Evolutionary conservation across 176 grass and related monocot species (phyloP).

Genomic region (Bolboschoenus planiculmis): DNA sequence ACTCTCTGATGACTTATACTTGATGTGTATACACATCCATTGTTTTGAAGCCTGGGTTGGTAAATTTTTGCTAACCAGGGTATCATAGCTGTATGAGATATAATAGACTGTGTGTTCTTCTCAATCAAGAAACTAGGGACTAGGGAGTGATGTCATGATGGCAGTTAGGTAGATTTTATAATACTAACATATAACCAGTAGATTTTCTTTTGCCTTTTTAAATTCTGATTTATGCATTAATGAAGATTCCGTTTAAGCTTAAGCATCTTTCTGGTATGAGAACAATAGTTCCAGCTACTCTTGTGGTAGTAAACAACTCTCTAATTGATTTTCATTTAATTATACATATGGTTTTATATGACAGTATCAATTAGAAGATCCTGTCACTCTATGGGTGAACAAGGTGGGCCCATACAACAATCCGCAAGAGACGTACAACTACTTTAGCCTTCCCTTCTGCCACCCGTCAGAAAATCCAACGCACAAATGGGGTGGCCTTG

Average conservation of each 20-base stretch:
- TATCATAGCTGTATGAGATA: not conserved
- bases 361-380: slow-evolving; percentile 65
- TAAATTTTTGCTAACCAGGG: not conserved
- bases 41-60: not conserved
- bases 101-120: not conserved
- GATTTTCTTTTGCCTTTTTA: not conserved
- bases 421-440: slow-evolving; percentile 93
- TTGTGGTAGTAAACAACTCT: too few relatives aligned
- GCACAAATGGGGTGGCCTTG: slow-evolving; percentile 88
- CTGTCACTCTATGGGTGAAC: slow-evolving; percentile 87
- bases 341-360: not conserved
- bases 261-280: not conserved
- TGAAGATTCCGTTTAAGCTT: not conserved
- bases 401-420: slow-evolving; percentile 97
- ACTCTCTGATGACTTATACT: not conserved
- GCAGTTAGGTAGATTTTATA: not conserved
- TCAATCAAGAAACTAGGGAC: not conserved
- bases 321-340: too few relatives aligned
- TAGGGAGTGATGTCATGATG: not conserved
- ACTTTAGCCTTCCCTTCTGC: slow-evolving; percentile 91
- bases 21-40: not conserved
- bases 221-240: not conserved
- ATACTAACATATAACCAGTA: too few relatives aligned
- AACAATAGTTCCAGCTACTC: too few relatives aligned
- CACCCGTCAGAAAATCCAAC: slow-evolving; percentile 59